Base-by-base conservation (phyloP, 2,329 filamentous ascomycete genomes). In the Ceratocystis destructans region DNA sequence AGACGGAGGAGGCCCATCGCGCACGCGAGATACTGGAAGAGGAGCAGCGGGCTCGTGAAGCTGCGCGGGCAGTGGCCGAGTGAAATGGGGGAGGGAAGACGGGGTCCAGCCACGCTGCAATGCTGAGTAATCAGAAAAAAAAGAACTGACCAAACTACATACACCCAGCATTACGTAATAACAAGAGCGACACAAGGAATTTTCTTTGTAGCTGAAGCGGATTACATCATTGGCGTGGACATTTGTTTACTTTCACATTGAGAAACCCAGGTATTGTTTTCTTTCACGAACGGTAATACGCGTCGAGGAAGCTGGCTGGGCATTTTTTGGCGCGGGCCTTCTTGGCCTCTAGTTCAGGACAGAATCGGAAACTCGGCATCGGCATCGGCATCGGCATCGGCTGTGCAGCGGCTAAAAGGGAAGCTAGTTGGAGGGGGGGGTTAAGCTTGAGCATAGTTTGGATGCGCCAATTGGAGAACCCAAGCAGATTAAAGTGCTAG, bases 1-100 rank as follows among this genome's bases (percentile, higher is more conserved):
- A 86, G 61, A 83, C 84, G 0, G 94, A 97, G 75, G 84, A 82
- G 44, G 82, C 84, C 12, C 82, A 84, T 53, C 80, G 82, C 68
- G 76, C 82, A 70, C 78, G 84, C 68, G 87, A 90, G 76, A 73
- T 80, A 28, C 72, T 87, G 64, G 85, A 87, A 72, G 82, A 82
- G 71, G 79, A 83, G 72, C 81, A 85, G 74, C 75, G 77, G 46
- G 71, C 71, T 55, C 79, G 77, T 71, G 80, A 83, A 71, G 78
- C 75, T 48, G 74, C 74, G 67, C 71, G 75, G 69, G 66, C 63
- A n/a, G 33, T 8, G 37, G 57, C 53, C 22, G 53, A 57, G 61
- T 63, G 31, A 50, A 33, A 22, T n/a, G 37, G 20, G 15, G 5
- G 17, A 28, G 8, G 22, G 61, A 31, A 20, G 17, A n/a, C 10